These are phyloP conservation scores for Citrus medica DNA, from an alignment of 345 rosid species.

Conservation along the genomic window DNA sequence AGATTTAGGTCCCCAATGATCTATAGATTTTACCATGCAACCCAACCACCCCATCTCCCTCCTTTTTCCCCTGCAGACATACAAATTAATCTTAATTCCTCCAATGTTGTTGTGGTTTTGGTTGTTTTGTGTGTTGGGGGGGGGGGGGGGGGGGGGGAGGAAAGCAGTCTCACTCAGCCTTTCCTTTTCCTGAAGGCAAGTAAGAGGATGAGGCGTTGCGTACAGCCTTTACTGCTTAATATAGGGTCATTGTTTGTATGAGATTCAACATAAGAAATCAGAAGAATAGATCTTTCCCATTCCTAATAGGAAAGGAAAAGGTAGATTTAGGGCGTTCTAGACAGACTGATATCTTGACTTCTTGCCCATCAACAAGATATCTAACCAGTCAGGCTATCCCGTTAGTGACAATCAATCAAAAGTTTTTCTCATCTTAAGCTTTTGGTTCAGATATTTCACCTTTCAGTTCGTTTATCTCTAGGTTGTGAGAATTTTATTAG, in stretches of 20 bases:
- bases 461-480: not conserved
- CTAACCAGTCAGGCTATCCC: not conserved
- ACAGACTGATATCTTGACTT: not conserved
- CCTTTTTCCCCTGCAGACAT: not conserved
- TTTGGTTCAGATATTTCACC: not conserved
- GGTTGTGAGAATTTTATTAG: not conserved
- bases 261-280: too few species aligned
- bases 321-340: too few species aligned
- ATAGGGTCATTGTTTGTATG: too few species aligned
- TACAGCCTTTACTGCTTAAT: too few species aligned
- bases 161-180: too few species aligned
- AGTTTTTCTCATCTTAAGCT: not conserved
- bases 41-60: not conserved
- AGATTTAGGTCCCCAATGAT: not conserved
- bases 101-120: not conserved
- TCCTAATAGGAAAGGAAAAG: too few species aligned
- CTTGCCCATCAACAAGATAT: not conserved
- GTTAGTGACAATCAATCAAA: not conserved
- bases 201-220: too few species aligned
- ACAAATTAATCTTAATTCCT: not conserved
- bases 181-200: too few species aligned
- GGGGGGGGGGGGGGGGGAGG: not conserved
- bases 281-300: too few species aligned
- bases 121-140: too few species aligned
- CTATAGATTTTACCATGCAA: not conserved